Conservation (phyloP, 2,329 filamentous ascomycete genomes). For the Colletotrichum orbiculare region DNA sequence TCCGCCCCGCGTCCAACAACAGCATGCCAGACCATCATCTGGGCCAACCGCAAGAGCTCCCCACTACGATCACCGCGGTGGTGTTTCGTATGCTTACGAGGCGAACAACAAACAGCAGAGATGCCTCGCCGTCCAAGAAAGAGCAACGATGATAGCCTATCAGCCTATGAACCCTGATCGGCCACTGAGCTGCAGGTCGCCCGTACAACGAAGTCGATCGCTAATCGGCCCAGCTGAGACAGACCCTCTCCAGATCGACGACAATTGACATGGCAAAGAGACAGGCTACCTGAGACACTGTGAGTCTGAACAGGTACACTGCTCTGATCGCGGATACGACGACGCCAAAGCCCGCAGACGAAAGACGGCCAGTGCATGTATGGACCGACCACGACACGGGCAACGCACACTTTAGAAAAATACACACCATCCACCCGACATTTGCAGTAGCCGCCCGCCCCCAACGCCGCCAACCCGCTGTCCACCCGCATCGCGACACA, state of each 20-base stretch:
- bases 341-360: constrained; percentile 8
- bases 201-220: constrained; percentile 17
- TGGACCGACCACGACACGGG: neutral
- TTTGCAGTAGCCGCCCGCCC: constrained; percentile 25
- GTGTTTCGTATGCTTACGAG: no score
- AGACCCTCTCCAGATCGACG: constrained; percentile 27
- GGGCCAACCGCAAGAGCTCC: no score
- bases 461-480: constrained; percentile 1
- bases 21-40: no score
- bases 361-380: neutral
- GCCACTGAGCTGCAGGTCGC: no score
- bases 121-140: no score
- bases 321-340: neutral
- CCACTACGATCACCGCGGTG: no score
- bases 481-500: constrained; percentile 17
- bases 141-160: neutral
- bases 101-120: no score
- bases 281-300: constrained; percentile 25
- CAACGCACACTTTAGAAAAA: neutral
- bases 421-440: neutral
- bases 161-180: neutral
- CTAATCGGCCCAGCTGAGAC: constrained; percentile 33
- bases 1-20: no score
- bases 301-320: neutral
- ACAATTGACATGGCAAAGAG: constrained; percentile 21